These are phyloP conservation scores for Speleostelium caveatum DNA, from an alignment of 78 protist genomes.

Conservation along the genomic window DNA sequence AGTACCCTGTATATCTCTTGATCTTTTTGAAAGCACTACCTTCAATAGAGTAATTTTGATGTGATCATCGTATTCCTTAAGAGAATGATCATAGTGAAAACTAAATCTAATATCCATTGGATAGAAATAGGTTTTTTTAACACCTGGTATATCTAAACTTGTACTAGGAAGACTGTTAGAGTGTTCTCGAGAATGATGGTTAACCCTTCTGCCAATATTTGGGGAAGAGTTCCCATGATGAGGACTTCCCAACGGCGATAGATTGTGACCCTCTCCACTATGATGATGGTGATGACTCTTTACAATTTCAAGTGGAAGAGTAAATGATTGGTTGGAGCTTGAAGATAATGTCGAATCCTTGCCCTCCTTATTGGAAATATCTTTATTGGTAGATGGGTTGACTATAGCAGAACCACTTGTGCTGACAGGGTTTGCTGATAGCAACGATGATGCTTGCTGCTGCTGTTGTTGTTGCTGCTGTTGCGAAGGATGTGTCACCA, in stretches of 20 bases:
- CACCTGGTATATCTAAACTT: background rate
- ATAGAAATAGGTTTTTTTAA: conserved; percentile 26
- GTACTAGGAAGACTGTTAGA: background rate
- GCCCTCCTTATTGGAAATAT: background rate
- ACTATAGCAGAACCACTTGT: background rate
- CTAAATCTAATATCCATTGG: conserved; percentile 71
- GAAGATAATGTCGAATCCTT: background rate
- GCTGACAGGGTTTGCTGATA: background rate
- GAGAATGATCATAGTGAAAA: conserved; percentile 68
- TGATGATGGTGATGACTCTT: background rate
- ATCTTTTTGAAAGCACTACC: conserved; percentile 2
- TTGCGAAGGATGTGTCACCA: background rate
- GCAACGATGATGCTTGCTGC: background rate
- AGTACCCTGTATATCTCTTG: conserved; percentile 6
- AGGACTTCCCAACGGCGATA: no score
- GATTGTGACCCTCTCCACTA: no score
- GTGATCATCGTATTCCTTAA: conserved; percentile 52
- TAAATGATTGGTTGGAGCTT: background rate
- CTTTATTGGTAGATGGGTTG: background rate
- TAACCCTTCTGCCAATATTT: background rate
- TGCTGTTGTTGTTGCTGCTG: background rate
- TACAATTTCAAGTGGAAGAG: background rate
- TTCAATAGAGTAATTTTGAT: conserved; percentile 53
- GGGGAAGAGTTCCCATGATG: background rate
- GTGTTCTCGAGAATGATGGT: background rate